Conservation (phyloP, 371 early-diverging fungal genomes). For the Gilbertella persicaria region DNA sequence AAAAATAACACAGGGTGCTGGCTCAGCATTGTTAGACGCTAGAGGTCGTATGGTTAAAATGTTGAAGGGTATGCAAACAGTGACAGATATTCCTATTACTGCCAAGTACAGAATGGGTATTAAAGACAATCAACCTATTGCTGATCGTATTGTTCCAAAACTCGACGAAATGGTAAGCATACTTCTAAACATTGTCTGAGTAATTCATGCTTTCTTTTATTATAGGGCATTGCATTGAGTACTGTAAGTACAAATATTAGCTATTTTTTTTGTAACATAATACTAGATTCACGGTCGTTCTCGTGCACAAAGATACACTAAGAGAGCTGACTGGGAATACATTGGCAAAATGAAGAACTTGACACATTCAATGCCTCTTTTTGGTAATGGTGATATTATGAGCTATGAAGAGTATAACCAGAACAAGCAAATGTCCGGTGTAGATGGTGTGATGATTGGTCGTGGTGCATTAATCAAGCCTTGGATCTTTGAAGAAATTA, state of each 20-base stretch:
- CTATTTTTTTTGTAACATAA: not conserved
- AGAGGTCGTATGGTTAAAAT: conserved; percentile 73
- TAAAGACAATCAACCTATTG: conserved; percentile 60
- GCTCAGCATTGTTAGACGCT: conserved; percentile 78
- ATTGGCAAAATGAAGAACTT: conserved; percentile 62
- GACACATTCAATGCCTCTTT: conserved; percentile 55
- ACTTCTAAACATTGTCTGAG: not conserved
- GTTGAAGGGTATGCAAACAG: conserved; percentile 72
- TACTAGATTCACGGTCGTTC: conserved; percentile 87
- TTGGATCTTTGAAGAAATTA: conserved; percentile 96
- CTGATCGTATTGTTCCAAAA: conserved; percentile 73
- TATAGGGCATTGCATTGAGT: conserved; percentile 43
- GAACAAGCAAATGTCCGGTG: conserved; percentile 58
- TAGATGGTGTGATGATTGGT: conserved; percentile 94
- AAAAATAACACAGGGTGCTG: conserved; percentile 66
- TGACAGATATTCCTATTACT: conserved; percentile 81
- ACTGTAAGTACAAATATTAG: conserved; percentile 33
- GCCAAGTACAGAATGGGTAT: conserved; percentile 93
- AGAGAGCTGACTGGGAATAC: conserved; percentile 91
- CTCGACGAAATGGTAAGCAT: conserved; percentile 71
- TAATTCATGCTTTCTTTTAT: not conserved
- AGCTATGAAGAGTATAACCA: conserved; percentile 84
- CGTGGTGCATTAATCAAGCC: conserved; percentile 91
- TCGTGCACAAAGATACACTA: conserved; percentile 91
- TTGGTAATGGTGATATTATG: conserved; percentile 92